Evolutionary conservation across 306 rosid genomes (phyloP), one percentile per base, ranked within the genome.

Genomic region (Vicia faba): DNA sequence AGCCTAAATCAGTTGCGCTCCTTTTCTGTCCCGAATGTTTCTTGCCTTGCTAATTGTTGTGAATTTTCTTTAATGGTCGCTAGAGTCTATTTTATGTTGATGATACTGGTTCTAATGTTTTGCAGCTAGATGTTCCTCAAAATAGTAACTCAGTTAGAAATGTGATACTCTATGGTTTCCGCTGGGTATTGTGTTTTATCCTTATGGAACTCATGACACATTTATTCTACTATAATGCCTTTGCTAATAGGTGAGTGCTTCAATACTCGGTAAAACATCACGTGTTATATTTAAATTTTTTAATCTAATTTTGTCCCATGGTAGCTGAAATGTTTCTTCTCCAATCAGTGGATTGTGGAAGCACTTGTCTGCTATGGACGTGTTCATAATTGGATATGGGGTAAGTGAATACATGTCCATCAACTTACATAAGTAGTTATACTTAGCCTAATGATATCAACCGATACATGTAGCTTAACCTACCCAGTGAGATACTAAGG

Each of bases 381-480:
- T 88, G 71, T 93, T 93, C 81, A 82, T 93, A 29, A 85, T 89
- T 26, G 97, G 97, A 82, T 93, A 89, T 82, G 98, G 98, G 83
- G 96, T 89, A 85, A 93, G 97, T 71, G 41, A 65, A 71, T 64
- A 57, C 39, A 38, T 71, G 66, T 38, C 48, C 25, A 28, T 64
- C 73, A 64, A 46, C 36, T 70, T 23, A 31, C 35, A n/a, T 33
- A 64, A 56, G 26, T 71, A 69, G 26, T 65, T 70, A 58, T 38
- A 14, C 11, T 28, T 39, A 64, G 36, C 43, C 67, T 55, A 36
- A 54, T 33, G 56, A 19, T 14, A 2, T 46, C 71, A 23, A 36
- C 66, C 11, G 18, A 55, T 63, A 20, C 54, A 45, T 48, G 35
- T 26, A 45, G 36, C 46, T 68, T 45, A 45, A 57, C 56, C 49